These are phyloP conservation scores for Aspergillus kassunensis DNA, from an alignment of 495 filamentous ascomycete species.

Conservation along the genomic window DNA sequence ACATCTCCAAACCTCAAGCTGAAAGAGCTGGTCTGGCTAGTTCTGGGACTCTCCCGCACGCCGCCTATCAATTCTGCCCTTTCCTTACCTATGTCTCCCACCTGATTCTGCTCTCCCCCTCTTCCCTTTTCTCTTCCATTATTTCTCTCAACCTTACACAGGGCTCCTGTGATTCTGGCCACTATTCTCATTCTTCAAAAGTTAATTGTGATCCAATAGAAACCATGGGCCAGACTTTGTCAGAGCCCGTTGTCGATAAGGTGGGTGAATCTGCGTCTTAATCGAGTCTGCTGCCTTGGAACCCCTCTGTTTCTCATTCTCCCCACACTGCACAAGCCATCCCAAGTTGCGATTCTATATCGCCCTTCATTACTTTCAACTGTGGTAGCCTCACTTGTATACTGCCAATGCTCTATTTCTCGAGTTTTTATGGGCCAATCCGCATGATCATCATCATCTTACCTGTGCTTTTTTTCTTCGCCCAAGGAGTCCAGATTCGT, in stretches of 20 bases:
- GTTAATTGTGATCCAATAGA: slow-evolving; percentile 16
- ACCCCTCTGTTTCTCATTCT: slow-evolving; percentile 16
- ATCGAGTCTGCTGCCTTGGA: slow-evolving; percentile 22
- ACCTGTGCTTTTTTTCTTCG: slow-evolving; percentile 6
- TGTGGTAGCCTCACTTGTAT: background rate
- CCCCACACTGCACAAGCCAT: slow-evolving; percentile 29
- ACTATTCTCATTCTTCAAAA: background rate
- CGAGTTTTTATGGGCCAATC: background rate
- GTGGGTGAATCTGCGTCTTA: slow-evolving; percentile 50
- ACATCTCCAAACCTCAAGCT: too few species aligned
- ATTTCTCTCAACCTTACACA: slow-evolving; percentile 5
- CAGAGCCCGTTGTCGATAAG: slow-evolving; percentile 98
- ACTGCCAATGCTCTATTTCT: background rate
- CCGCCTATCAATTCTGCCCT: slow-evolving; percentile 25
- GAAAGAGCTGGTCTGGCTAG: slow-evolving; percentile 1
- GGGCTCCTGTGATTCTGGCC: slow-evolving; percentile 13
- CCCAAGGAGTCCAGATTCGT: slow-evolving; percentile 12
- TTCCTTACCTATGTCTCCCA: slow-evolving; percentile 14
- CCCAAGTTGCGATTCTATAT: slow-evolving; percentile 17
- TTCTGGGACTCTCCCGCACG: slow-evolving; percentile 21
- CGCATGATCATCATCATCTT: slow-evolving; percentile 7
- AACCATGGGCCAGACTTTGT: slow-evolving; percentile 96
- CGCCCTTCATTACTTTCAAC: background rate
- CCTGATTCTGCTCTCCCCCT: slow-evolving; percentile 16
- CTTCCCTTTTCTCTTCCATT: slow-evolving; percentile 9